A percentile compares a stretch with the other conserved stretches of the same genome.
Conservation (phyloP, 192 early-diverging fungal genomes). For the Umbelopsis sp. region DNA sequence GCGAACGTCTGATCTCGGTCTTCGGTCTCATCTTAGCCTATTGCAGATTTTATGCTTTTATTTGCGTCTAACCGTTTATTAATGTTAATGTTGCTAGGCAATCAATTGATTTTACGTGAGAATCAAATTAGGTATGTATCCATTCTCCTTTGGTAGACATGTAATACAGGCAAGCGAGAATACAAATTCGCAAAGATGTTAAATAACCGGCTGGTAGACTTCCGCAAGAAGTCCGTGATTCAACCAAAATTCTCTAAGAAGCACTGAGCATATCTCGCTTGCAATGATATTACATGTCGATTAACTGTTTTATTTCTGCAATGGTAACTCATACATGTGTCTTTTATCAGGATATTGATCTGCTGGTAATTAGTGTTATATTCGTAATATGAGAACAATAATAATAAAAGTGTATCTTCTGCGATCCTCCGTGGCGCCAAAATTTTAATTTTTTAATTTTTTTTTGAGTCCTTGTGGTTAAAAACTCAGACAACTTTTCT, state of each 20-base stretch:
- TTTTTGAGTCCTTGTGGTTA: no score
- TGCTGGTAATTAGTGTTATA: no score
- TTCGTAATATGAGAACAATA: no score
- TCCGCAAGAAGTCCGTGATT: constrained; percentile 19
- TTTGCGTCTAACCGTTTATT: background rate
- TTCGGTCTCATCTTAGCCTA: background rate
- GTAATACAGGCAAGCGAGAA: background rate
- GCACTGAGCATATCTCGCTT: constrained; percentile 14
- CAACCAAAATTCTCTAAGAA: constrained; percentile 19
- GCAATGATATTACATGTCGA: background rate
- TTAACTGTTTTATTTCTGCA: no score
- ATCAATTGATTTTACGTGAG: no score
- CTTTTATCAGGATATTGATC: no score
- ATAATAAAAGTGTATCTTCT: no score
- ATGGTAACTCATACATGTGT: background rate
- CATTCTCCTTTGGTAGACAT: background rate
- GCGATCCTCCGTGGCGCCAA: background rate
- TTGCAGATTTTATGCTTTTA: no score
- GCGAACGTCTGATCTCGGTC: constrained; percentile 17
- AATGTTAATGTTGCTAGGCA: background rate
- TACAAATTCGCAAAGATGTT: background rate
- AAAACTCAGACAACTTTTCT: background rate
- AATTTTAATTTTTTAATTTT: background rate
- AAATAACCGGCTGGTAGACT: constrained; percentile 18
- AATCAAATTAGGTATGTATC: background rate